Base-by-base conservation (phyloP, 2,329 filamentous ascomycete genomes). In the Fusarium solani-melongenae region DNA sequence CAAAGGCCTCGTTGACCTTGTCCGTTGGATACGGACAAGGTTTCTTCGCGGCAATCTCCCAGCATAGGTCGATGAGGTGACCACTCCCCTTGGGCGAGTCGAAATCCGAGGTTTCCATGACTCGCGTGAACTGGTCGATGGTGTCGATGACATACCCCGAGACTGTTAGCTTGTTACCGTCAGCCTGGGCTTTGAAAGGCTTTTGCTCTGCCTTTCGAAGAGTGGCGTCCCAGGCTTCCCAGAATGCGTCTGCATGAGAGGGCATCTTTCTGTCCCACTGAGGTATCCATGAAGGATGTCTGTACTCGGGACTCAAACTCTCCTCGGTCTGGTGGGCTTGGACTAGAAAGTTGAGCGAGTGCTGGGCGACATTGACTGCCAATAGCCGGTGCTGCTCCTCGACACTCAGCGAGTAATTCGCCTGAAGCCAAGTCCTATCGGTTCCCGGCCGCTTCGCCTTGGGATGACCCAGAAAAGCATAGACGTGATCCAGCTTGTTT, bases 161-260 rank as follows among this genome's bases (percentile, higher is more conserved):
- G n/a, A 67, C 36, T 11, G 12, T 41, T 0, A 67, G 34, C 15
- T 41, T 57, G 4, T 60, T 14, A 0, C 41, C 65, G 15, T 67
- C n/a, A n/a, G 41, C 14, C 1, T 44, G 2, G 3, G 62, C 44
- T 12, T 59, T 57, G 4, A 44, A 36, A 5, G n/a, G 8, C 5
- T 36, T 58, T 0, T 20, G 33, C 12, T 67, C 34, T 10, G 55
- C 11, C n/a, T 67, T 67, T 7, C 65, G 39, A 27, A 67, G 34
- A 53, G 53, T 67, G 1, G 65, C 62, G 8, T 67, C 65, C 65
- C 65, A 67, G 17, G 65, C 62, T 20, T 67, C 65, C 65, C 65
- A 67, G 8, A 44, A 65, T 3, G 65, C 65, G 9, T 67, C 65
- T 20, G 65, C 65, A 15, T 67, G 65, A 2, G 14, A 27, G 7